Conservation (phyloP, 495 filamentous ascomycete genomes). For the Rostrohypoxylon terebratum region DNA sequence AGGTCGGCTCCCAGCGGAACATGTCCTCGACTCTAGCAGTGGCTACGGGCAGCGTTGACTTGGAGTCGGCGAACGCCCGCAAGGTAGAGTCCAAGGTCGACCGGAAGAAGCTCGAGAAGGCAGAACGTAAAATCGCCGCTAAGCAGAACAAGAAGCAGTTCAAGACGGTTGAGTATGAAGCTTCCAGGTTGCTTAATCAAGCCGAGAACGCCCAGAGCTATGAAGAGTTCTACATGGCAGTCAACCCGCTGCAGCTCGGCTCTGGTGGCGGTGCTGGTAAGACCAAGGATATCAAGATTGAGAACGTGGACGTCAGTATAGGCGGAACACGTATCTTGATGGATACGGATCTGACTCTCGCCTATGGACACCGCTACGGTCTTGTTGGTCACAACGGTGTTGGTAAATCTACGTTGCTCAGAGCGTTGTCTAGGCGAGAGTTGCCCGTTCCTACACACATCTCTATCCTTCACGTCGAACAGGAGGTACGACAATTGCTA, state of each 20-base stretch:
- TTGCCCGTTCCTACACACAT: slow-evolving; percentile 95
- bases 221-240: slow-evolving; percentile 99
- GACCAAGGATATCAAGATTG: slow-evolving; percentile 99
- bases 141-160: slow-evolving; percentile 99
- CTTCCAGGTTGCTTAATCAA: slow-evolving; percentile 87
- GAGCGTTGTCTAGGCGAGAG: slow-evolving; percentile 93
- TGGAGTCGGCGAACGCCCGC: slow-evolving; percentile 89
- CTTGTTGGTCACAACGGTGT: slow-evolving; percentile 99
- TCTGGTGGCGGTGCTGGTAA: slow-evolving; percentile 72
- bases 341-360: slow-evolving; percentile 88
- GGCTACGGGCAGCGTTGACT: slow-evolving; percentile 83
- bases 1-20: slow-evolving; percentile 92
- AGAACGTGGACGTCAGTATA: slow-evolving; percentile 94
- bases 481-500: slow-evolving; percentile 74
- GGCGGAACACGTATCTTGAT: slow-evolving; percentile 87
- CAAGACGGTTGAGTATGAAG: slow-evolving; percentile 98
- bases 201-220: slow-evolving; percentile 90
- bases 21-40: slow-evolving; percentile 95
- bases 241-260: slow-evolving; percentile 94
- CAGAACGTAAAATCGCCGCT: slow-evolving; percentile 95
- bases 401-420: slow-evolving; percentile 94
- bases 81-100: slow-evolving; percentile 99
- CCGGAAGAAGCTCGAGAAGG: slow-evolving; percentile 99
- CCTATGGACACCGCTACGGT: slow-evolving; percentile 95
- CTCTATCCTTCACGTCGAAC: slow-evolving; percentile 98